A percentile compares a stretch with the other conserved stretches of the same genome.
Evolutionary conservation across 139 green algal genomes (phyloP).

Genomic region (Tetraselmis chui): DNA sequence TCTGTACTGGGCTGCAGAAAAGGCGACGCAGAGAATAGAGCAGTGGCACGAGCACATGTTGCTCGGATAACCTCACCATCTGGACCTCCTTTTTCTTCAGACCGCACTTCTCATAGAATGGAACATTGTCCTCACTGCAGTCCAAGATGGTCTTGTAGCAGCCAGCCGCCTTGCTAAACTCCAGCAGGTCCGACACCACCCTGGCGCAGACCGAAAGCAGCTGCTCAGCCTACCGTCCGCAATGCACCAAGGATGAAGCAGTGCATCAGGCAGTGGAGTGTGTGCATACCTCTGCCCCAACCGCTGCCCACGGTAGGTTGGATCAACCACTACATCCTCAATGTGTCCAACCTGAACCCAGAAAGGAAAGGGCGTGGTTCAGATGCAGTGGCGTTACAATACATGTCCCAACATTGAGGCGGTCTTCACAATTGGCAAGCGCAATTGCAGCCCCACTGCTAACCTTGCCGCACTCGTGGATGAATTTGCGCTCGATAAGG

Average conservation of each 20-base stretch:
- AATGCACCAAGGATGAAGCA: no score
- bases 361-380: no score
- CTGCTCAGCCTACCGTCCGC: not conserved
- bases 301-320: conserved; percentile 45
- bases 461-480: conserved; percentile 70
- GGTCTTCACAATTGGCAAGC: no score
- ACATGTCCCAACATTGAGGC: no score
- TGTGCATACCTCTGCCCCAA: conserved; percentile 52
- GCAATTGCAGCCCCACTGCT: not conserved
- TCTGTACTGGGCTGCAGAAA: no score
- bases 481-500: conserved; percentile 85
- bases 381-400: no score
- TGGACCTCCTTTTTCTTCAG: conserved; percentile 82
- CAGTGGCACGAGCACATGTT: no score
- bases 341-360: conserved; percentile 66
- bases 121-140: conserved; percentile 77
- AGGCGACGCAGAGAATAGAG: no score
- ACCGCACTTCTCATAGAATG: conserved; percentile 90
- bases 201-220: no score
- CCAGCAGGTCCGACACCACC: conserved; percentile 59
- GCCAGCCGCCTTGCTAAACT: conserved; percentile 30
- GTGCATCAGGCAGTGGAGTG: not conserved
- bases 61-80: no score
- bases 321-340: conserved; percentile 89
- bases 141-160: conserved; percentile 97